Base-by-base conservation (phyloP, 2,329 filamentous ascomycete species). In the Monilinia laxa region DNA sequence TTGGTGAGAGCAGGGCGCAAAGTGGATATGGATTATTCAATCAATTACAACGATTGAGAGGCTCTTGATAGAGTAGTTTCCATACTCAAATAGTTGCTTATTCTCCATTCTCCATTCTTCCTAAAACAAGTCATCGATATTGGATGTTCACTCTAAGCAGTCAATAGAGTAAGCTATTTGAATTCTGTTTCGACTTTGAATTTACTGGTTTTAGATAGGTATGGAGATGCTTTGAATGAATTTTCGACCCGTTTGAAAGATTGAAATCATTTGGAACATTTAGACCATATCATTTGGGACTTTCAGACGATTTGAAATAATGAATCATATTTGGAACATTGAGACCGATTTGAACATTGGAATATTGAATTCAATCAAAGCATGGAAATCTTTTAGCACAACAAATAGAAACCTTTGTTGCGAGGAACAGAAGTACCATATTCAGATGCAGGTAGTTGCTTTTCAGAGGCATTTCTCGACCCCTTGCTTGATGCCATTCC, bases 11-110 rank as follows among this genome's bases (percentile, higher is more conserved):
- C 49, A 75, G 70, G 54, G 58, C 70, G 53, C 71, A 71, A 51
- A 69, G 73, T 59, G 74, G 75, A n/a, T 77, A 74, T 71, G 76
- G 76, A 54, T 77, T 77, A 53, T 72, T 77, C 54, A 77, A 71
- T 63, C 76, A 76, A 60, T 64, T 77, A 52, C 76, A 77, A 67
- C 75, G 75, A 66, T 69, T 77, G n/a, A 63, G 76, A 64, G 75
- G 76, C 45, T 71, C 74, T 52, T 71, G 66, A 68, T 75, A 71
- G 68, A 25, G 23, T 28, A 14, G 25, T 25, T 40, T 1, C 25
- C 40, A 62, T 42, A 55, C 47, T 11, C 47, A 35, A 40, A 40
- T 12, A 38, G 5, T 38, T 20, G 12, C 45, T 38, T 38, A 16
- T 18, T 12, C 20, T 60, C 14, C 45, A 25, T 51, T 52, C 23